Evolutionary conservation across 768 basidiomycete genomes (phyloP).

Genomic region (Naganishia vishniacii): DNA sequence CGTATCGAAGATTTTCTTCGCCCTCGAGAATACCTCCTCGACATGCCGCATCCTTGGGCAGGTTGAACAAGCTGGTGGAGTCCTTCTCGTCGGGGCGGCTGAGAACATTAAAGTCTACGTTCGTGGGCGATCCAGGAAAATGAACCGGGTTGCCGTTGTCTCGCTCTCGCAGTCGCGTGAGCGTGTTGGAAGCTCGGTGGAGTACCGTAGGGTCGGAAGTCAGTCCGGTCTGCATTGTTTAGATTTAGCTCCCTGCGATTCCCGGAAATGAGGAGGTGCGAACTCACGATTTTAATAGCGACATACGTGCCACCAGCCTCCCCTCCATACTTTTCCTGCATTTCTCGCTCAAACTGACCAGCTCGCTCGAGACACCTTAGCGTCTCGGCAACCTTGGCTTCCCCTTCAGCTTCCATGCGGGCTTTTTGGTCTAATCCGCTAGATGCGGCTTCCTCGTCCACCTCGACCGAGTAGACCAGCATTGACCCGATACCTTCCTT

Average conservation of each 20-base stretch:
- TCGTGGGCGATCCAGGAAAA: constrained; percentile 65
- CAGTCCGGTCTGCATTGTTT: constrained; percentile 38
- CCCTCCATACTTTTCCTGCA: constrained; percentile 32
- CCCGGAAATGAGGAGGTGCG: too few species aligned
- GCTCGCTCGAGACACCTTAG: constrained; percentile 69
- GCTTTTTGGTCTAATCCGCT: constrained; percentile 12
- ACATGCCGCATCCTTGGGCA: constrained; percentile 33
- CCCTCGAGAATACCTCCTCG: constrained; percentile 37
- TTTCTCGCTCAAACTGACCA: constrained; percentile 68
- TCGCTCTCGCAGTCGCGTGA: constrained; percentile 40
- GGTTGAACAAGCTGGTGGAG: constrained; percentile 16
- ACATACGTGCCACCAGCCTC: constrained; percentile 61
- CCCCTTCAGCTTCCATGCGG: constrained; percentile 52
- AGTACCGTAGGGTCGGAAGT: constrained; percentile 45
- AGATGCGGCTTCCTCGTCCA: constrained; percentile 63
- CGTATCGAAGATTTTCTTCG: constrained; percentile 52
- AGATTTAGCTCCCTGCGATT: too few species aligned
- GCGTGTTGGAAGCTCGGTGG: constrained; percentile 44
- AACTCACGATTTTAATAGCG: constrained; percentile 71
- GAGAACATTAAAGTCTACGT: constrained; percentile 55
- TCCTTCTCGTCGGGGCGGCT: constrained; percentile 14
- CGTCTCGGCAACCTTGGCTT: constrained; percentile 64
- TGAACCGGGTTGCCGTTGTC: constrained; percentile 41
- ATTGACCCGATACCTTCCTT: constrained; percentile 66
- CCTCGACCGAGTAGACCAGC: constrained; percentile 81